Evolutionary conservation across 2,329 filamentous ascomycete genomes (phyloP).

Genomic region (Fusarium pseudograminearum): DNA sequence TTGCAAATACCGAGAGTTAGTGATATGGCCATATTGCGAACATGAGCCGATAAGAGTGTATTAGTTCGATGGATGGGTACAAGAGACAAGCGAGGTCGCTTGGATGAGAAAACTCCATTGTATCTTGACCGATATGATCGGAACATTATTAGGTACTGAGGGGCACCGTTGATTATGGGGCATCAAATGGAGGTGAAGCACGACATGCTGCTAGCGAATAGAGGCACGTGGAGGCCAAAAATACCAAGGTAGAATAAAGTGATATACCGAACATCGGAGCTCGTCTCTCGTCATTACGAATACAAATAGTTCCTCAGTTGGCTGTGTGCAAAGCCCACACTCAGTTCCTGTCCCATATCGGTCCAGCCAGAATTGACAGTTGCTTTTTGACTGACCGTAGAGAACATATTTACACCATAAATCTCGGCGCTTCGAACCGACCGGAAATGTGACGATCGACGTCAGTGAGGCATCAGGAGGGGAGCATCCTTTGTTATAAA

Average conservation of each 20-base stretch:
- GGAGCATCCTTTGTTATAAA: background rate
- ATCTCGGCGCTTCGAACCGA: background rate
- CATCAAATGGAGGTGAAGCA: slow-evolving; percentile 1
- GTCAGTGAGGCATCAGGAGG: background rate
- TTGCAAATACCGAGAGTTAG: background rate
- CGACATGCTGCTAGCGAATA: slow-evolving; percentile 10
- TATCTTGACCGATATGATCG: too few relatives aligned
- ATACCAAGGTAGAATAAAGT: background rate
- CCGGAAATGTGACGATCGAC: slow-evolving; percentile 18
- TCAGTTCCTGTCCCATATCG: background rate
- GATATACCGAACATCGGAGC: background rate
- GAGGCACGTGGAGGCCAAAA: slow-evolving; percentile 2
- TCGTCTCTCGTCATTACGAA: background rate
- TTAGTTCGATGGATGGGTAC: too few relatives aligned
- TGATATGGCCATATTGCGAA: background rate
- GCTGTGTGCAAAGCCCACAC: background rate
- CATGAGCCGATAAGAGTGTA: background rate
- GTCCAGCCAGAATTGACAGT: background rate
- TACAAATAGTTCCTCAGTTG: background rate
- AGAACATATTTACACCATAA: background rate
- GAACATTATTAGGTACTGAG: slow-evolving; percentile 6
- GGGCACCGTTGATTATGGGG: slow-evolving; percentile 22
- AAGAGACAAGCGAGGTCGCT: too few relatives aligned
- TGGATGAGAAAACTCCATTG: too few relatives aligned
- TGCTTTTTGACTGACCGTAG: background rate